A percentile compares a stretch with the other conserved stretches of the same genome.
These are phyloP conservation scores for Penicillium herquei DNA, from an alignment of 495 filamentous ascomycete species.

Conservation along the genomic window DNA sequence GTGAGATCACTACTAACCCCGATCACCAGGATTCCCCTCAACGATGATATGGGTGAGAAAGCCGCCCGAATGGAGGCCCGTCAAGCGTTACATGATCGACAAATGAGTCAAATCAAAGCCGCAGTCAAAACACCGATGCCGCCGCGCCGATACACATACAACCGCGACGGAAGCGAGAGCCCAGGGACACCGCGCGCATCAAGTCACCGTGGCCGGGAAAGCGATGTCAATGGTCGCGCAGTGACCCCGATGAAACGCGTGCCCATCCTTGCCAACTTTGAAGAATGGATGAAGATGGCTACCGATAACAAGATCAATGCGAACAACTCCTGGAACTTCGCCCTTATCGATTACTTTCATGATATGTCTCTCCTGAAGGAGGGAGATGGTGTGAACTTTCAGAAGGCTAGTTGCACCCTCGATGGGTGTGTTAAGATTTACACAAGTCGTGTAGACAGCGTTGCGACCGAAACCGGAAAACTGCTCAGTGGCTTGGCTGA, in stretches of 20 bases:
- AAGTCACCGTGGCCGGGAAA: slow-evolving; percentile 52
- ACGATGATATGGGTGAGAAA: slow-evolving; percentile 93
- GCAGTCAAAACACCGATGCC: slow-evolving; percentile 79
- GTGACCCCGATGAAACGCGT: slow-evolving; percentile 97
- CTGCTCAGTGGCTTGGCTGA: slow-evolving; percentile 93
- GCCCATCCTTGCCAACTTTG: slow-evolving; percentile 94
- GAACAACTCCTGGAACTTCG: slow-evolving; percentile 98
- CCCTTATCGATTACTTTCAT: slow-evolving; percentile 98
- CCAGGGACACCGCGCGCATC: slow-evolving; percentile 63
- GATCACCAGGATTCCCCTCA: slow-evolving; percentile 72
- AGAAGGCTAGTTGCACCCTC: slow-evolving; percentile 95
- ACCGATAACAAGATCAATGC: slow-evolving; percentile 99
- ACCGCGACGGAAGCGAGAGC: slow-evolving; percentile 63
- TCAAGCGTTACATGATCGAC: slow-evolving; percentile 82
- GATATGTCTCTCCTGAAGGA: slow-evolving; percentile 98
- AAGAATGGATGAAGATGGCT: slow-evolving; percentile 99
- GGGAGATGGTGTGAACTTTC: slow-evolving; percentile 96
- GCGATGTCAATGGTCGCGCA: slow-evolving; percentile 62
- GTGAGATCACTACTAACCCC: slow-evolving; percentile 10
- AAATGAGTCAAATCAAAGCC: slow-evolving; percentile 87
- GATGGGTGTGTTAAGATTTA: slow-evolving; percentile 99
- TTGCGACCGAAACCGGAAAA: slow-evolving; percentile 95
- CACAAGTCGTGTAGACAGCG: slow-evolving; percentile 95
- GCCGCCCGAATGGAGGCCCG: slow-evolving; percentile 83
- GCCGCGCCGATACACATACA: slow-evolving; percentile 62